Percentiles rank a stretch among this genome's conserved stretches.
These are phyloP conservation scores for Stipa capillata DNA, from an alignment of 176 grass and related monocot genomes.

Conservation along the genomic window DNA sequence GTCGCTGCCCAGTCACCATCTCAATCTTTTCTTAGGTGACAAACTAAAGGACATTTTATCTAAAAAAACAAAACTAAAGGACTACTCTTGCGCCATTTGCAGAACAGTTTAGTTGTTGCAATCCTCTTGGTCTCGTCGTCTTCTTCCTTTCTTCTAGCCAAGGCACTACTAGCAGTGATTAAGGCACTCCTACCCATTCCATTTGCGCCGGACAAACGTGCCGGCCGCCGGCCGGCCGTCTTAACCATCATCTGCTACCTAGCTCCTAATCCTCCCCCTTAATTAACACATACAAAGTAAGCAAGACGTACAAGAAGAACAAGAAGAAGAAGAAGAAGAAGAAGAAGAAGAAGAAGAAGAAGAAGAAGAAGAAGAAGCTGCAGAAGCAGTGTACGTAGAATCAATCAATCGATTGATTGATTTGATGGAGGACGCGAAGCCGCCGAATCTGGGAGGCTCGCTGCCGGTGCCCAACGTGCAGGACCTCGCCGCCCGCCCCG, in stretches of 20 bases:
- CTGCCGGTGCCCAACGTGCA: conserved; percentile 48
- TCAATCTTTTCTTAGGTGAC: too few species aligned
- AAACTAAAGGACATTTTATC: too few species aligned
- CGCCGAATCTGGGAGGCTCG: conserved; percentile 22
- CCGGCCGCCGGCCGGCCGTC: neutral
- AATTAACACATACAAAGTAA: neutral
- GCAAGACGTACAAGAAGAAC: neutral
- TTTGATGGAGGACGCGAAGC: neutral
- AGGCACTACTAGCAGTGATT: neutral
- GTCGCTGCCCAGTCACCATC: too few species aligned
- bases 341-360: too few species aligned
- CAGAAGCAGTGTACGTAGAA: too few species aligned
- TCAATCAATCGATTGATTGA: neutral
- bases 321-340: too few species aligned
- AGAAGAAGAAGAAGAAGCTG: too few species aligned
- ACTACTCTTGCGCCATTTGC: neutral
- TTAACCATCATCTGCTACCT: too few species aligned
- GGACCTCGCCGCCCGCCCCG: conserved; percentile 1
- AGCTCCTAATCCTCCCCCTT: too few species aligned
- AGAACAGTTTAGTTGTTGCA: neutral
- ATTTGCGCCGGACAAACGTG: neutral
- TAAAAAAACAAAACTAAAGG: too few species aligned
- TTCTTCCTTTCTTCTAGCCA: neutral
- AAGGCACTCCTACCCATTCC: neutral
- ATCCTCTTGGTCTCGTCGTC: neutral